Percentiles rank a stretch among this genome's conserved stretches.
These are phyloP conservation scores for Cordyceps fumosorosea DNA, from an alignment of 2,329 filamentous ascomycete genomes.

Conservation along the genomic window DNA sequence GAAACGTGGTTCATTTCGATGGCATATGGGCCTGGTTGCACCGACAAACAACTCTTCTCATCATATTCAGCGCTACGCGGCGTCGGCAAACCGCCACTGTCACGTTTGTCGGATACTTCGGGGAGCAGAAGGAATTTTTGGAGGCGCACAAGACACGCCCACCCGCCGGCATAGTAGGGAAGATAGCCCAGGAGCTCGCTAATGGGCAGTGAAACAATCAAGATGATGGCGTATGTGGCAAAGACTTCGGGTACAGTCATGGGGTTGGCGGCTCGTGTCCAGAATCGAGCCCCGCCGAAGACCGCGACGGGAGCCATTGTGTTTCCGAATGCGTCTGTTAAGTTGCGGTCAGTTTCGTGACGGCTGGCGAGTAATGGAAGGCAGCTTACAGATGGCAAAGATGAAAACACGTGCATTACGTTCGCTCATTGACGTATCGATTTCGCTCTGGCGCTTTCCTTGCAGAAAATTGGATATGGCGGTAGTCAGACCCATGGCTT, in stretches of 20 bases:
- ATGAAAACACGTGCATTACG: slow-evolving; percentile 1
- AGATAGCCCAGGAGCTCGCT: not conserved
- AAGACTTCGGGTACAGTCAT: slow-evolving; percentile 3
- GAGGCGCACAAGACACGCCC: not conserved
- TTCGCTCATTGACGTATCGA: slow-evolving; percentile 1
- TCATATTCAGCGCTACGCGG: not conserved
- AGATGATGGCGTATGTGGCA: not conserved
- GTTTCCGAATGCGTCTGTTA: not conserved
- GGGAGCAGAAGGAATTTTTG: slow-evolving; percentile 2
- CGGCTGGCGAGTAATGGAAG: too few species aligned
- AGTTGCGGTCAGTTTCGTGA: not conserved
- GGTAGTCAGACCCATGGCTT: not conserved
- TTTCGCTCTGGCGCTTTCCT: not conserved
- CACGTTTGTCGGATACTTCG: not conserved
- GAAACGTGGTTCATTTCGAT: not conserved
- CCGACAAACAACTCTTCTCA: not conserved
- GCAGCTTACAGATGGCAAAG: not conserved
- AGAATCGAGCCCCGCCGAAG: slow-evolving; percentile 7
- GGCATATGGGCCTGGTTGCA: not conserved
- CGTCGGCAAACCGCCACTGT: not conserved
- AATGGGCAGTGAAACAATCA: not conserved
- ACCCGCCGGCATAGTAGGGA: slow-evolving; percentile 4
- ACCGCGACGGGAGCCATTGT: slow-evolving; percentile 1
- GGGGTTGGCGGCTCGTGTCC: not conserved
- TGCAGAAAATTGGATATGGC: not conserved